phyloP scores from a whole-genome alignment of 352 stramenopile genomes.

The Phytophthora pseudosyringae region DNA sequence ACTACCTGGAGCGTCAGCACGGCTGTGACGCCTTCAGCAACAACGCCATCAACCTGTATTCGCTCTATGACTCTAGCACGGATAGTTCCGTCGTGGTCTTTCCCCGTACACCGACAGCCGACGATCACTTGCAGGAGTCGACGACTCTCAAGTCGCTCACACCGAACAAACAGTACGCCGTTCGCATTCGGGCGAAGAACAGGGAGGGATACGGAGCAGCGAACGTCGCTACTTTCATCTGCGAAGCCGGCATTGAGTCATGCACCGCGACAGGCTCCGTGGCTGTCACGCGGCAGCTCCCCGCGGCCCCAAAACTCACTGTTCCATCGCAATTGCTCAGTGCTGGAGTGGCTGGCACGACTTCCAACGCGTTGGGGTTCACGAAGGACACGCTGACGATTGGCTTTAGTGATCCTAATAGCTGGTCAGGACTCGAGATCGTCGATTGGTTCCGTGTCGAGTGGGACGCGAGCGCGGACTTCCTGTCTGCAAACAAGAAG shows the following conservation, averaged over 20 bases:
- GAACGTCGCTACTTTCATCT: constrained; percentile 83
- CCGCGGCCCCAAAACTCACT: constrained; percentile 44
- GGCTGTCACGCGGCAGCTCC: constrained; percentile 66
- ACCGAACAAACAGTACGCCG: constrained; percentile 70
- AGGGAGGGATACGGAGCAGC: constrained; percentile 72
- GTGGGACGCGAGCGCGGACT: constrained; percentile 83
- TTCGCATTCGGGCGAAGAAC: constrained; percentile 89
- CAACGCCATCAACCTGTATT: constrained; percentile 43
- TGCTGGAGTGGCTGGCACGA: constrained; percentile 23
- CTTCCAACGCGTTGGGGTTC: constrained; percentile 67
- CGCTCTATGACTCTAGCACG: constrained; percentile 47
- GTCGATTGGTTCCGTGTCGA: constrained; percentile 92
- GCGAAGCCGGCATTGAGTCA: constrained; percentile 81
- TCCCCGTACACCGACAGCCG: constrained; percentile 8
- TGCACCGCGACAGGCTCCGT: constrained; percentile 52
- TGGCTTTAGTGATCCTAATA: constrained; percentile 68
- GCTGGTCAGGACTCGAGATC: constrained; percentile 74
- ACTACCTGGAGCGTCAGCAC: constrained; percentile 45
- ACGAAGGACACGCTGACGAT: constrained; percentile 66
- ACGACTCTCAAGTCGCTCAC: constrained; percentile 42
- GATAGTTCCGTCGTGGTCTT: constrained; percentile 51
- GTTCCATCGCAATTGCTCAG: constrained; percentile 62
- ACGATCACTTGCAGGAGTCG: neutral
- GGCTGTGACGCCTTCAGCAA: constrained; percentile 72
- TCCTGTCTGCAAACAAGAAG: constrained; percentile 52